Base-by-base conservation (phyloP, 2,329 filamentous ascomycete species). In the Epichloe uncinata region DNA sequence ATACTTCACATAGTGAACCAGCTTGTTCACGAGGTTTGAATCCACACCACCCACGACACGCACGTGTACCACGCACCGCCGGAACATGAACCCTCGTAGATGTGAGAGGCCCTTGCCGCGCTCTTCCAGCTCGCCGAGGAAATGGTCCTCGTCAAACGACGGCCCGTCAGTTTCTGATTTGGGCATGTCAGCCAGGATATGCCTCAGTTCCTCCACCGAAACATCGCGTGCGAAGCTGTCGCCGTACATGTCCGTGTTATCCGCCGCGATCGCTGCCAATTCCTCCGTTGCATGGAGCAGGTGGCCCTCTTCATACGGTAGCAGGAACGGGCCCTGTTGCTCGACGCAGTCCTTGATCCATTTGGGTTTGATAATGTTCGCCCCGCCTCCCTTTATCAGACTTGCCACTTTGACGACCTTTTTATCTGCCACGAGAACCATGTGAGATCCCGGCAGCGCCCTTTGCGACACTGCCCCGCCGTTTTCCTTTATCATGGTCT, bases 321-420 rank as follows among this genome's bases (percentile, higher is more conserved):
- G 77, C 7, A 95, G 66, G 12, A 84, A 75, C 3, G 35, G 3
- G 76, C 73, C 3, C 48, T 55, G 74, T 66, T 64, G 79, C 64
- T 76, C 75, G 35, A 95, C 73, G 58, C 87, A 93, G 63, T 97
- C 89, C 30, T 86, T 72, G 2, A 97, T 69, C 93, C 93, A 98
- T 5, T 72, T 74, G 0, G 90, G 85, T 22, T 80, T 79, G 50
- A 97, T 74, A 47, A 98, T 83, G 56, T 87, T 82, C 6, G 78
- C 74, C 0, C 78, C 72, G 3, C 81, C 83, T 5, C 72, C 73
- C 59, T 93, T 95, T 53, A 88, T 81, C 8, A 96, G 67, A 9
- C 87, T 89, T 1, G 87, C 86, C 1, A 90, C 89, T 60, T 90
- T 90, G 56, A 97, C 82, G 0, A 79, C 75, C 42, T 74, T 85